A percentile compares a stretch with the other conserved stretches of the same genome.
Conservation (phyloP, 495 filamentous ascomycete genomes). For the Talaromyces stipitatus region DNA sequence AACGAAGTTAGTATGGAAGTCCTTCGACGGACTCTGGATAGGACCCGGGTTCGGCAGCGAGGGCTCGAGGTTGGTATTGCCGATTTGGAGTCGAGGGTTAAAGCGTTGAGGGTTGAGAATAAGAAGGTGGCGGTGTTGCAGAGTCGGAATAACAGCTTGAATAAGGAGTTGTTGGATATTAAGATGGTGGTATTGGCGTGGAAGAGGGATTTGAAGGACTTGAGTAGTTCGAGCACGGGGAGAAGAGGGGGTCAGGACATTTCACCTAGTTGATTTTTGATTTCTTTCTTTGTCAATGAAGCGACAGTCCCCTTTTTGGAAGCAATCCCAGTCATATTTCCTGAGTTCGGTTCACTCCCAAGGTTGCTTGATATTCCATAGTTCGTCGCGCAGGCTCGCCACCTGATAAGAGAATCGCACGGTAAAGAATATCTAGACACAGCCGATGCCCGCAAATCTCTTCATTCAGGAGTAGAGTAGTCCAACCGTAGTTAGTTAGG, state of each 20-base stretch:
- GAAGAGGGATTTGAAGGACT: constrained; percentile 6
- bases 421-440: too few relatives aligned
- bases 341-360: too few relatives aligned
- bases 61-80: constrained; percentile 3
- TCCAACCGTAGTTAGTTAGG: too few relatives aligned
- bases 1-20: constrained; percentile 4
- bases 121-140: constrained; percentile 3
- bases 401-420: too few relatives aligned
- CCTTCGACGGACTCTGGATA: neutral
- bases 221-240: neutral
- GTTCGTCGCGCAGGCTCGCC: too few relatives aligned
- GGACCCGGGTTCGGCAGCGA: neutral
- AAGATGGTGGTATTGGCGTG: constrained; percentile 6
- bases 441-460: too few relatives aligned
- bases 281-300: too few relatives aligned
- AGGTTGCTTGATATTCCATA: too few relatives aligned
- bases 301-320: too few relatives aligned
- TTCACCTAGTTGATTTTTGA: too few relatives aligned
- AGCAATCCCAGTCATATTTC: too few relatives aligned
- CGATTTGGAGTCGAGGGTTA: neutral
- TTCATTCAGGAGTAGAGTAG: too few relatives aligned
- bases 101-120: neutral
- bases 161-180: constrained; percentile 8
- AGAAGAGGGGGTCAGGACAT: neutral
- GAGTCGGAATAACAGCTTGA: constrained; percentile 4